Evolutionary conservation across 345 rosid genomes (phyloP), one percentile per base, ranked within the genome.

Genomic region (Salix suchowensis): DNA sequence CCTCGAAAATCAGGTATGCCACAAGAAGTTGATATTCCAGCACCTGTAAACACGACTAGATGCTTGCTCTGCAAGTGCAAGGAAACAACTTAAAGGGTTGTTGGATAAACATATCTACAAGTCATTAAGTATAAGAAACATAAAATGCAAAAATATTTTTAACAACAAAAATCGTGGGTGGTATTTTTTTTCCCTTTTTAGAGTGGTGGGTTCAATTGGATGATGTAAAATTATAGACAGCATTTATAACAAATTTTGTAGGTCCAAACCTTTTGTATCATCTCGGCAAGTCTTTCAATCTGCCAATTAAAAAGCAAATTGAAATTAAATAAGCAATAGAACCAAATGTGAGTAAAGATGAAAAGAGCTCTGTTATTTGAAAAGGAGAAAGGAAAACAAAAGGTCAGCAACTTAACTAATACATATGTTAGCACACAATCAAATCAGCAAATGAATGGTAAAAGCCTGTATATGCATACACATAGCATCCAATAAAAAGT

Each of bases 1-100:
- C 98, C 98, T 79, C 99, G 87, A 84, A 96, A 92, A 85, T 96
- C 97, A 78, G 99, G 98, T 76, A 96, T 96, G 55, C 99, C 97
- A 81, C 99, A 91, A 78, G 99, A 91, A 58, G 99, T 93, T 72
- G 99, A 96, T 82, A 93, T 93, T 78, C 99, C 98, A 23, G 99
- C 99, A 82, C 98, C 98, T 50, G 98, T 96, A 78, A 96, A 96
- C 75, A 88, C 98, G 77, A 93, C 98, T 78, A 96, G 94, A 88
- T 93, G 99, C 92, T 90, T 93, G 86, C 98, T 92, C 99, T 96
- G 96, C 93, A 92, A 86, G 78, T 74, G 83, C 46, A 58, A 77
- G 46, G 21, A 46, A 72, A 34, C 39, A 34, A 21, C 21, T 16
- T 65, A 7, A 80, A 19, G 24, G 11, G 62, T 60, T 36, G 32